Base-by-base conservation (phyloP, 148 eudicot species). In the Amaranthus palmeri region DNA sequence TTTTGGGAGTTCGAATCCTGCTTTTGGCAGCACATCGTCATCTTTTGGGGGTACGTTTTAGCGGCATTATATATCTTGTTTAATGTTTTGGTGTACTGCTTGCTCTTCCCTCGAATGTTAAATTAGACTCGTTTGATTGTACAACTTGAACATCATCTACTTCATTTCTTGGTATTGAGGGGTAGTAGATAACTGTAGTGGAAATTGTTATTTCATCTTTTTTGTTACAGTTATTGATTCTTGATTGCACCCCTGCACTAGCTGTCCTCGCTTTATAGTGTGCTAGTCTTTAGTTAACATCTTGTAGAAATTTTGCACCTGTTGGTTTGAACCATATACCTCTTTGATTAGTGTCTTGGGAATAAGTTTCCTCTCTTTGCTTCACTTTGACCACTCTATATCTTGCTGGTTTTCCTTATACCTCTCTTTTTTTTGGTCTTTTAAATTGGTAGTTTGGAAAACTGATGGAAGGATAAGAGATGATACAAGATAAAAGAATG, bases 1-100 rank as follows among this genome's bases (percentile, higher is more conserved):
- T 72, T 88, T 88, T 85, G 96, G 92, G 70, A 78, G 70, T 84
- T 79, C 96, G 44, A 73, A 77, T 36, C 86, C 87, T 58, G 85
- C 96, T 52, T 93, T 93, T 83, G 96, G 96, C 47, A 72, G 68
- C 78, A 74, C 90, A 42, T 87, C 92, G 10, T 76, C 96, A 58
- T 69, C 98, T 58, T 87, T 88, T 86, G 89, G 93, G 47, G 83
- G 93, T 87, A 77, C 81, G 87, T 78, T 68, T 25, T 49, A 7
- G 52, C 53, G 10, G 18, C 67, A 12, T 59, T 51, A 52, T 44
- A 50, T 70, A 71, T 65, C 73, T 10, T 54, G 42, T 25, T 54
- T n/a, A 13, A 52, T 15, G 51, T 62, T 61, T 5, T 8, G 60
- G 41, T 54, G 14, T 44, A 25, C 18, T 4, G 10, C 15, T n/a